A percentile compares a stretch with the other conserved stretches of the same genome.
Evolutionary conservation across 2,329 filamentous ascomycete genomes (phyloP).

Genomic region (Macrophomina tecta): DNA sequence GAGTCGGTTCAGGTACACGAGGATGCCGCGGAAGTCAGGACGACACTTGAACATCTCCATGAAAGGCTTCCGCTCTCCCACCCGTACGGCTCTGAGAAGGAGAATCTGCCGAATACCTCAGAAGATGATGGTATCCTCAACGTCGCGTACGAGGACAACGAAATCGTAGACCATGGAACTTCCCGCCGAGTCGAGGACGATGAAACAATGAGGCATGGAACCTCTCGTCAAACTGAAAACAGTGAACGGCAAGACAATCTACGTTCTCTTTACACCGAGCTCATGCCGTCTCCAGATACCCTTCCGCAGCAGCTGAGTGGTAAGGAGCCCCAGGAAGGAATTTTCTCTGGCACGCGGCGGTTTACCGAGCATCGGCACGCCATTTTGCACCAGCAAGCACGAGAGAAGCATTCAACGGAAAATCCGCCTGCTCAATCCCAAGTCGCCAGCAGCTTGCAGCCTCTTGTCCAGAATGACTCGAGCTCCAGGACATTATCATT

Average conservation of each 20-base stretch:
- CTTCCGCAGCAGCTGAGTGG: too few species aligned
- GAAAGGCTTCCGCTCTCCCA: background rate
- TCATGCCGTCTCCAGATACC: too few species aligned
- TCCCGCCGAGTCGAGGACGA: background rate
- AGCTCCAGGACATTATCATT: background rate
- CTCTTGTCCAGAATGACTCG: fast-evolving
- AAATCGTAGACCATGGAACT: background rate
- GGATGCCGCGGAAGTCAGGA: background rate
- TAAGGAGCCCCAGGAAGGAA: too few species aligned
- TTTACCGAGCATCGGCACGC: too few species aligned
- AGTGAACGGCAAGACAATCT: too few species aligned
- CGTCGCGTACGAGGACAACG: background rate
- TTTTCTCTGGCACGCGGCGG: too few species aligned
- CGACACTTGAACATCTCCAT: too few species aligned
- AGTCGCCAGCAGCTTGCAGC: background rate
- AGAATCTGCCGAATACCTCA: background rate
- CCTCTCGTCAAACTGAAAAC: background rate
- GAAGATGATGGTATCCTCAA: background rate
- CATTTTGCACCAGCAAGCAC: too few species aligned
- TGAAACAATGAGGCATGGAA: background rate
- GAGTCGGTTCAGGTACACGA: background rate
- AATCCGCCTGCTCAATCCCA: background rate
- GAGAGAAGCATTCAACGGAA: background rate
- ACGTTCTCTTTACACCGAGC: too few species aligned
- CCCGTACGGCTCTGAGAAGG: background rate